Base-by-base conservation (phyloP, 352 stramenopile genomes). In the Globisporangium sylvaticum region DNA sequence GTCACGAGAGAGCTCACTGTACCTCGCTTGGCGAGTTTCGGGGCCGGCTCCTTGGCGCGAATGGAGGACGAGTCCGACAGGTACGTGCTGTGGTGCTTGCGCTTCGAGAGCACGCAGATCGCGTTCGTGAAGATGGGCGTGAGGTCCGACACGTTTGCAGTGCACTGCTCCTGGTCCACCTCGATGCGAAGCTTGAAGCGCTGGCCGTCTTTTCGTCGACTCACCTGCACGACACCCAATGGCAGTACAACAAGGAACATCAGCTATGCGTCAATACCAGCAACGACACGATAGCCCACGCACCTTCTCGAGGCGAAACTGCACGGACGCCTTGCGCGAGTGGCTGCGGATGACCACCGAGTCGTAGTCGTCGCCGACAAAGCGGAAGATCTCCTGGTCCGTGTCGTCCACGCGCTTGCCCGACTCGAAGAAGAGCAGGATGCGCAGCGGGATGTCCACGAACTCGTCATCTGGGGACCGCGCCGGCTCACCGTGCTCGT, bases 381-480 rank as follows among this genome's bases (percentile, higher is more conserved):
- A 91, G 58, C 87, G 80, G 65, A 95, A 94, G 52, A 95, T 95
- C 62, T 95, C 85, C 59, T 94, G 86, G 67, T 95, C 87, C 53
- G 80, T 78, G 63, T 92, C 83, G 52, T 95, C 87, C 52, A 95
- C 87, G 31, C 77, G 76, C 74, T 91, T 93, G n/a, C 87, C 87
- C 14, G 87, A 93, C 71, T 95, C 87, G 52, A 92, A 95, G 55
- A 90, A 93, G 15, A 94, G 79, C 63, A 88, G 58, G 50, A 94
- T 89, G 25, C 86, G 81, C 27, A 95, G 74, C 24, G 87, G 87
- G 46, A 95, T 89, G 64, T 89, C 76, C n/a, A 91, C 76, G 37
- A 94, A 95, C 55, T 91, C 80, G 53, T 89, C 75, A 58, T 92
- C 83, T 12, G 75, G 73, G 4, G 86, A 85, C 42, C 86, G 81